These are phyloP conservation scores for Rhodotorula toruloides DNA, from an alignment of 768 basidiomycete species.

Conservation along the genomic window DNA sequence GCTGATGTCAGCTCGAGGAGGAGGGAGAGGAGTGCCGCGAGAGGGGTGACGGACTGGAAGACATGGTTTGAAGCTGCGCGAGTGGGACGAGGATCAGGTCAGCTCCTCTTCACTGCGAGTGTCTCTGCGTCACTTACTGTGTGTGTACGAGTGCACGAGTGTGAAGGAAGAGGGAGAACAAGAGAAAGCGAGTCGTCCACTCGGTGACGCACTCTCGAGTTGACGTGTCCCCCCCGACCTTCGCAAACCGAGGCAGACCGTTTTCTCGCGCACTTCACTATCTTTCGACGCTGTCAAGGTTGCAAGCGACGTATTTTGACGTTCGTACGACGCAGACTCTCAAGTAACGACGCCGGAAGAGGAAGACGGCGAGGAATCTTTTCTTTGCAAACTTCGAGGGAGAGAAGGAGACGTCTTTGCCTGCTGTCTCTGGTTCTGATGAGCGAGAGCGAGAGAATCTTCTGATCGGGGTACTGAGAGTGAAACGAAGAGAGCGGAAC, in stretches of 20 bases:
- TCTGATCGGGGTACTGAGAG: neutral
- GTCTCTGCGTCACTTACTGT: too few species aligned
- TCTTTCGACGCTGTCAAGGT: too few species aligned
- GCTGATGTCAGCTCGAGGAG: neutral
- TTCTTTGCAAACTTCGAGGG: too few species aligned
- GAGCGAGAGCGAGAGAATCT: neutral
- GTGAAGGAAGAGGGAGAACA: neutral
- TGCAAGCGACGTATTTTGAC: too few species aligned
- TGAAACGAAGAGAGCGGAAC: neutral
- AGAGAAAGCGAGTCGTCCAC: neutral
- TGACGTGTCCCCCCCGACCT: too few species aligned
- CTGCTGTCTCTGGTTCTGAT: neutral
- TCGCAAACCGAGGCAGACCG: too few species aligned
- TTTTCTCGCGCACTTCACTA: too few species aligned
- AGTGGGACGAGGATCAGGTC: neutral
- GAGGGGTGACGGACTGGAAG: slow-evolving; percentile 20
- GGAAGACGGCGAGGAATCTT: too few species aligned
- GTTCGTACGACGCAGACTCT: too few species aligned
- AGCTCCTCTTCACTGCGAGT: too few species aligned
- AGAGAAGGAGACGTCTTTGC: neutral
- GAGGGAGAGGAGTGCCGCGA: neutral
- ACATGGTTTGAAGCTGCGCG: neutral
- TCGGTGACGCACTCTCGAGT: neutral
- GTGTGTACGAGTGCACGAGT: neutral
- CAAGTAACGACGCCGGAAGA: too few species aligned